These are phyloP conservation scores for Cordyceps javanica DNA, from an alignment of 2,329 filamentous ascomycete species.

Conservation along the genomic window DNA sequence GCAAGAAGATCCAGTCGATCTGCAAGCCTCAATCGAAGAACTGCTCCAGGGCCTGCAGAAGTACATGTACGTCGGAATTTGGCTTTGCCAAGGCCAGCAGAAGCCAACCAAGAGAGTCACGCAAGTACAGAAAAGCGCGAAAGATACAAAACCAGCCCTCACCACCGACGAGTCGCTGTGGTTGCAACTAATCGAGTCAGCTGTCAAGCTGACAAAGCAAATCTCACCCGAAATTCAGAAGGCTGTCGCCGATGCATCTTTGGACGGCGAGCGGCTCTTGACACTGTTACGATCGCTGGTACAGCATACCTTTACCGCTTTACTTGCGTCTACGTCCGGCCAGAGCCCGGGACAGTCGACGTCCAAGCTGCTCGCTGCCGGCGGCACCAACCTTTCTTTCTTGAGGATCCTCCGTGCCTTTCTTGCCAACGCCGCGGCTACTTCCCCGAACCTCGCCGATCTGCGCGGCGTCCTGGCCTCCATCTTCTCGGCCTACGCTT, in stretches of 20 bases:
- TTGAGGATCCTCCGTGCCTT: constrained; percentile 85
- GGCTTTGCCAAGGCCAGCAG: constrained; percentile 85
- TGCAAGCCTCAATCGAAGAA: constrained; percentile 63
- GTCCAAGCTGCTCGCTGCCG: constrained; percentile 30
- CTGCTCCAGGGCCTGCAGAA: constrained; percentile 76
- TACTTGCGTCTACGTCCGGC: constrained; percentile 68
- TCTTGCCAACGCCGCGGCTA: constrained; percentile 70
- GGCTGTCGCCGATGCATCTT: constrained; percentile 21
- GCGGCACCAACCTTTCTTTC: constrained; percentile 65
- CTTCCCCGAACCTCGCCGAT: constrained; percentile 81
- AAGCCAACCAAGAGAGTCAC: constrained; percentile 47
- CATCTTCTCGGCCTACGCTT: constrained; percentile 92
- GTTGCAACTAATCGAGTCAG: constrained; percentile 54
- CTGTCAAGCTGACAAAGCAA: constrained; percentile 58
- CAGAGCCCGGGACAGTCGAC: constrained; percentile 28
- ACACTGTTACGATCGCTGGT: constrained; percentile 69
- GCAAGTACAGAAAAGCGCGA: constrained; percentile 46
- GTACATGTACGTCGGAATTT: constrained; percentile 87
- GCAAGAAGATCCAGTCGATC: constrained; percentile 40
- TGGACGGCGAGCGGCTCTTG: constrained; percentile 57
- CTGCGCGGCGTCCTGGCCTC: constrained; percentile 77
- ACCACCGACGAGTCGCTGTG: constrained; percentile 51
- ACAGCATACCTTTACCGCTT: constrained; percentile 83
- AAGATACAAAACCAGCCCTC: constrained; percentile 38
- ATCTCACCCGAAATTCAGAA: constrained; percentile 50